These are phyloP conservation scores for Rhodotorula taiwanensis DNA, from an alignment of 768 basidiomycete genomes.

Conservation along the genomic window DNA sequence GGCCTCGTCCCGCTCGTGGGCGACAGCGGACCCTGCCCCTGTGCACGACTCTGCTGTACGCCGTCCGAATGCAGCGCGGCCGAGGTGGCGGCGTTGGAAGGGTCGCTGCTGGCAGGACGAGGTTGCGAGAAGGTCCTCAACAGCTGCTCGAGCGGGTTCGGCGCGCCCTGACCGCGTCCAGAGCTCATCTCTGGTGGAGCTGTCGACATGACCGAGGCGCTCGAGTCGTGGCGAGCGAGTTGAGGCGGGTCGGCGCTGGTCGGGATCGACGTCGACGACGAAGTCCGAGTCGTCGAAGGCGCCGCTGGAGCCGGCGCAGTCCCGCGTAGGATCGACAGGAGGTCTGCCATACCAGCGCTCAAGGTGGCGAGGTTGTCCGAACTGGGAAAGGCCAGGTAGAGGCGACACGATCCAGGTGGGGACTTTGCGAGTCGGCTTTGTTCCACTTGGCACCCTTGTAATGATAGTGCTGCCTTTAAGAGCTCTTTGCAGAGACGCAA, in stretches of 20 bases:
- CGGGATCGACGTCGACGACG: not conserved
- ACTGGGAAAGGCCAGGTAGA: no score
- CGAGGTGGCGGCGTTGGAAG: not conserved
- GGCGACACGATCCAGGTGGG: no score
- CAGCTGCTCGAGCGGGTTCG: not conserved
- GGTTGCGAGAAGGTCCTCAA: not conserved
- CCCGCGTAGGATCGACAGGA: slow-evolving; percentile 5
- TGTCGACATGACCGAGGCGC: not conserved
- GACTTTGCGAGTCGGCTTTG: no score
- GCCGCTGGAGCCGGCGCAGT: not conserved
- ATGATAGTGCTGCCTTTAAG: no score
- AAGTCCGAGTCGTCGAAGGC: not conserved
- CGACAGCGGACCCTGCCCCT: not conserved
- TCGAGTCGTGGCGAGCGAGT: not conserved
- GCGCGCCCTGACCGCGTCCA: no score
- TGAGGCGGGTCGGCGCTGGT: not conserved
- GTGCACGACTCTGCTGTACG: no score
- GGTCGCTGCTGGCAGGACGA: not conserved
- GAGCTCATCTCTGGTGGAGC: no score
- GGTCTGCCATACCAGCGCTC: not conserved
- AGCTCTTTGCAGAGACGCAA: no score
- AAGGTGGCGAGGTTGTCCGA: no score
- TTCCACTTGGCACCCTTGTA: no score
- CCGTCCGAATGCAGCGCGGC: no score
- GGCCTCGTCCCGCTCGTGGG: no score